phyloP scores from a whole-genome alignment of 192 early-diverging fungal species.

The Rhizophlyctis rosea region DNA sequence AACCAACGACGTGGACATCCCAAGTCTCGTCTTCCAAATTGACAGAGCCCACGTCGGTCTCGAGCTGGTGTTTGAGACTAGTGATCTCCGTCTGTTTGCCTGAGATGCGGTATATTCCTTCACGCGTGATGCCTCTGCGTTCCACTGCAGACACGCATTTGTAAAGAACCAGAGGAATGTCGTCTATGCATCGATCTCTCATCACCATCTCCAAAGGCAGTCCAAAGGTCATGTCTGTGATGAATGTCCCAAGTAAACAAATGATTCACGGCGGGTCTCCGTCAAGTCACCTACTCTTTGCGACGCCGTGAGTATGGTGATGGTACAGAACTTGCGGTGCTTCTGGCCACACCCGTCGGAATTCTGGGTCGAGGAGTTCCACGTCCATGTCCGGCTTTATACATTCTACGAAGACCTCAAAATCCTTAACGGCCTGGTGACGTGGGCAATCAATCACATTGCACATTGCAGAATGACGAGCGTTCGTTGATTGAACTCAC shows the following conservation, averaged over 20 bases:
- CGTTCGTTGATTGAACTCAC: too few species aligned
- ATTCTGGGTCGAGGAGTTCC: conserved; percentile 1
- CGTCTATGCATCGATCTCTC: not conserved
- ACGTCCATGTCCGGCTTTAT: conserved; percentile 11
- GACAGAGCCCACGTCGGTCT: conserved; percentile 25
- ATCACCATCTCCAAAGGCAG: conserved; percentile 22
- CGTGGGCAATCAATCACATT: too few species aligned
- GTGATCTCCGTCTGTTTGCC: conserved; percentile 29
- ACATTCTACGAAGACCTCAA: conserved; percentile 5
- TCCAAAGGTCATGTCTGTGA: conserved; percentile 39
- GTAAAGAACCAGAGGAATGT: conserved; percentile 20
- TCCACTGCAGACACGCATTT: conserved; percentile 32
- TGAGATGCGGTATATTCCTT: conserved; percentile 37
- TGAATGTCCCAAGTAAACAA: conserved; percentile 4
- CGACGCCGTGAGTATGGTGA: conserved; percentile 16
- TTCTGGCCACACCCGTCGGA: conserved; percentile 13
- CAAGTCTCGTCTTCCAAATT: conserved; percentile 33
- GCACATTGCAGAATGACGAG: too few species aligned
- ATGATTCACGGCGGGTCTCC: not conserved
- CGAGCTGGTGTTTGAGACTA: conserved; percentile 19
- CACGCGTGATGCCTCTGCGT: conserved; percentile 19
- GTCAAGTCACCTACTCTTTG: conserved; percentile 13
- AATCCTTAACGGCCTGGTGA: too few species aligned
- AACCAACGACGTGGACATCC: conserved; percentile 59
- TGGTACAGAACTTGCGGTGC: conserved; percentile 22